These are phyloP conservation scores for Theobroma cacao DNA, from an alignment of 345 rosid genomes.

Conservation along the genomic window DNA sequence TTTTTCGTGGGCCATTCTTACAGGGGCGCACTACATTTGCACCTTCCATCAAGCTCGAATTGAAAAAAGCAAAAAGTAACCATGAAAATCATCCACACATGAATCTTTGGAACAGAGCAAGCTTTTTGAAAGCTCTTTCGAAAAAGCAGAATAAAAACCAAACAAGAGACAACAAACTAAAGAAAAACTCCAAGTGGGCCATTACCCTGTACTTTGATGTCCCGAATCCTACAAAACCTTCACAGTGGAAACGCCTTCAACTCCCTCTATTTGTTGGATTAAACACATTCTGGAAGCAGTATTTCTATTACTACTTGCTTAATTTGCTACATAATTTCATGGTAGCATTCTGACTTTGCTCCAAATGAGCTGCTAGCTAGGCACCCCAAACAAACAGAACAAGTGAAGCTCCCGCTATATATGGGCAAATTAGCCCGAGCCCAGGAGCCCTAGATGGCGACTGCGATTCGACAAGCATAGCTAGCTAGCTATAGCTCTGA, in stretches of 20 bases:
- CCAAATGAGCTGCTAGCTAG: not conserved
- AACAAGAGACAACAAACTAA: not conserved
- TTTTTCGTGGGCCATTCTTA: constrained; percentile 10
- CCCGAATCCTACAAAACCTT: constrained; percentile 13
- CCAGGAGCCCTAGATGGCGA: not conserved
- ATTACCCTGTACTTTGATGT: constrained; percentile 24
- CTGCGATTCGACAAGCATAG: not conserved
- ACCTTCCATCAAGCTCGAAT: constrained; percentile 10
- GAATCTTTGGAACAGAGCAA: constrained; percentile 14
- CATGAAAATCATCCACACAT: constrained; percentile 6
- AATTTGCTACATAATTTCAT: not conserved
- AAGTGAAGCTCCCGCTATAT: not conserved
- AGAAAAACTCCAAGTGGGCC: constrained; percentile 21
- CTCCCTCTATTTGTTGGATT: no score
- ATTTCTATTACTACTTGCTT: not conserved
- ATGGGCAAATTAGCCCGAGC: not conserved
- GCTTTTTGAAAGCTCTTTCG: constrained; percentile 12
- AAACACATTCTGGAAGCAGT: no score
- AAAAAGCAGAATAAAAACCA: not conserved
- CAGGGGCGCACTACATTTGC: not conserved
- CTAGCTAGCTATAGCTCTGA: not conserved
- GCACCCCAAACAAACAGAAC: not conserved
- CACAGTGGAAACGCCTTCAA: not conserved
- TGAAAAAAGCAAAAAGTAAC: constrained; percentile 7
- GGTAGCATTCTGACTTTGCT: not conserved